Evolutionary conservation across 2,329 filamentous ascomycete genomes (phyloP).

Genomic region (Leptographium lundbergii): DNA sequence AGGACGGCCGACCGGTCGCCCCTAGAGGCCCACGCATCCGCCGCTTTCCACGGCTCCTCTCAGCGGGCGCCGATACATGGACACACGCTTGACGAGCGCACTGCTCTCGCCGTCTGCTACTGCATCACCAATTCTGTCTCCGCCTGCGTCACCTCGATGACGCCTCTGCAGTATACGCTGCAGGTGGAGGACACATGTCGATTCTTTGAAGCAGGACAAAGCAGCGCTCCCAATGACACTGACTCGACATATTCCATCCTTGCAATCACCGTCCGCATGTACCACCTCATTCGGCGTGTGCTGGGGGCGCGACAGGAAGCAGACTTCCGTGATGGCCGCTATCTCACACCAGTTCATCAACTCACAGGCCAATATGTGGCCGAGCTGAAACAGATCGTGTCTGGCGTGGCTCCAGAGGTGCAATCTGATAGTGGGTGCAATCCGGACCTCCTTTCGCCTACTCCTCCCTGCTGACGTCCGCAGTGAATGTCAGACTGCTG

Average conservation of each 20-base stretch:
- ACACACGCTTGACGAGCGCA: slow-evolving; percentile 24
- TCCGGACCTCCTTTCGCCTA: neutral
- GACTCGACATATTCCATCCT: slow-evolving; percentile 5
- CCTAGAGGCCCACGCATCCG: slow-evolving; percentile 7
- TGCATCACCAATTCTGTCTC: slow-evolving; percentile 23
- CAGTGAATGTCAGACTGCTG: slow-evolving; percentile 9
- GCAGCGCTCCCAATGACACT: neutral
- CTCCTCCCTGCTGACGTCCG: neutral
- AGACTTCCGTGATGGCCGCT: slow-evolving; percentile 7
- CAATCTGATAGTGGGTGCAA: slow-evolving; percentile 3
- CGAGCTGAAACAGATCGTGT: slow-evolving; percentile 9
- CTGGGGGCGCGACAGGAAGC: slow-evolving; percentile 9
- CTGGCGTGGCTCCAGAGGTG: slow-evolving; percentile 1
- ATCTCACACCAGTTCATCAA: slow-evolving; percentile 1
- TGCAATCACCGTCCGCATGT: slow-evolving; percentile 10
- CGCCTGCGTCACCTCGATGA: slow-evolving; percentile 14
- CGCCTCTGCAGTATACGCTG: slow-evolving; percentile 30
- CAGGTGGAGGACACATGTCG: slow-evolving; percentile 12
- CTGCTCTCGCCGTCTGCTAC: slow-evolving; percentile 29
- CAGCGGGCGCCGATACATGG: slow-evolving; percentile 4
- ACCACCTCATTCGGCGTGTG: slow-evolving; percentile 10
- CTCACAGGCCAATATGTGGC: slow-evolving; percentile 6
- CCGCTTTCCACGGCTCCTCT: slow-evolving; percentile 6
- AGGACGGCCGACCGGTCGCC: slow-evolving; percentile 6
- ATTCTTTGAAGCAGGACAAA: slow-evolving; percentile 6